Evolutionary conservation across 176 grass and related monocot species (phyloP).

Genomic region (Eragrostis nindensis): DNA sequence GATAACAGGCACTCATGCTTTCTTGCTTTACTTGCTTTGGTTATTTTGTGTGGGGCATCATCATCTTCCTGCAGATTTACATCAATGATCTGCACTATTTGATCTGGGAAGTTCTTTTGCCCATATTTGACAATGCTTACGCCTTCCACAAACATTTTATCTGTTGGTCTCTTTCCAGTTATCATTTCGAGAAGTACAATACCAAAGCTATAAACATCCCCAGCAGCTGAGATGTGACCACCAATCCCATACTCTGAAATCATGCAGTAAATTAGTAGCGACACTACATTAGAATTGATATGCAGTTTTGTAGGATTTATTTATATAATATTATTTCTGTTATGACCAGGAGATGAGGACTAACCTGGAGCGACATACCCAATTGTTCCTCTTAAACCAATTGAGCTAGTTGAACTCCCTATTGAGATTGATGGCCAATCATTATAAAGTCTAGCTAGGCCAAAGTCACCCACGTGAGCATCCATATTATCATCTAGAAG

Average conservation of each 20-base stretch:
- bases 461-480: conserved; percentile 50
- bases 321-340: background rate
- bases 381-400: conserved; percentile 30
- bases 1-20: background rate
- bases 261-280: background rate
- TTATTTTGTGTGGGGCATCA: background rate
- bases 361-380: conserved; percentile 33
- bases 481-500: conserved; percentile 49
- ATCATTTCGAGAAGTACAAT: conserved; percentile 24
- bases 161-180: background rate
- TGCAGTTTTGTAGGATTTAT: background rate
- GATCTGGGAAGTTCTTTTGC: background rate
- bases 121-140: background rate
- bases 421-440: background rate
- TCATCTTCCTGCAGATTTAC: background rate
- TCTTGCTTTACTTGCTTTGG: background rate
- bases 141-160: conserved; percentile 6
- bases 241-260: conserved; percentile 22
- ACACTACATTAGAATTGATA: background rate
- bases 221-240: background rate
- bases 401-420: conserved; percentile 7
- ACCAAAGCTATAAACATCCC: conserved; percentile 38
- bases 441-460: conserved; percentile 21
- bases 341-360: background rate
- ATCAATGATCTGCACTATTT: conserved; percentile 19